Evolutionary conservation across 2,329 filamentous ascomycete genomes (phyloP), one percentile per base, ranked within the genome.

Genomic region (Sporothrix phasma): DNA sequence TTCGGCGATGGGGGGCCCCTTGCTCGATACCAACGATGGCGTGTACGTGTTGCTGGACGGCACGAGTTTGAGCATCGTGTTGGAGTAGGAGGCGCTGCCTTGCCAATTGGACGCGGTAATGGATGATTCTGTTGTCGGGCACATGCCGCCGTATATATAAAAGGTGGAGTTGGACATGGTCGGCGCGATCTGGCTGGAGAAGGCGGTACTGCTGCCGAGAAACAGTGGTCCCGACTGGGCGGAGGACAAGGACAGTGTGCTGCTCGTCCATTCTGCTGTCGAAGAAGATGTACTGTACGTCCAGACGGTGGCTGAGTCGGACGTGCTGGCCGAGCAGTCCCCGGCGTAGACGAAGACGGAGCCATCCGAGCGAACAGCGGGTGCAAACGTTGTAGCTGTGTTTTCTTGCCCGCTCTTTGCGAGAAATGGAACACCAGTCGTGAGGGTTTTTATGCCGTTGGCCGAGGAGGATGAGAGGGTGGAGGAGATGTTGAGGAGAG

Each of bases 101-200:
- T 89, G 84, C 87, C 90, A 92, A 19, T 76, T 74, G 1, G 74
- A 71, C 1, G 72, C 69, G 4, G 74, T 72, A 3, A 69, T 68
- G 2, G 60, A 41, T 0, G 26, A 24, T 1, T 19, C 7, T 7
- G 73, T 72, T 2, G 70, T 69, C 4, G 88, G 87, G 71, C 93
- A 97, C 91, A 97, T 96, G 69, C 93, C 93, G 41, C 92, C 93
- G 74, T 96, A 97, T 6, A 87, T 77, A 72, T 92, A 96, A 22
- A 88, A 76, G 11, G 79, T 79, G 0, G 84, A 81, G 49, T 79
- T 75, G 10, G 81, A 80, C 65, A 81, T 76, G 31, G 76, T 73
- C 0, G 81, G 84, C 43, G 79, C 79, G 54, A 84, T 76, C 41
- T 79, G 82, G 37, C 80, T 80, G 22, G 90, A 87, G 73, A 92